A percentile compares a stretch with the other conserved stretches of the same genome.
Evolutionary conservation across 352 stramenopile genomes (phyloP).

Genomic region (Sclerospora graminicola): DNA sequence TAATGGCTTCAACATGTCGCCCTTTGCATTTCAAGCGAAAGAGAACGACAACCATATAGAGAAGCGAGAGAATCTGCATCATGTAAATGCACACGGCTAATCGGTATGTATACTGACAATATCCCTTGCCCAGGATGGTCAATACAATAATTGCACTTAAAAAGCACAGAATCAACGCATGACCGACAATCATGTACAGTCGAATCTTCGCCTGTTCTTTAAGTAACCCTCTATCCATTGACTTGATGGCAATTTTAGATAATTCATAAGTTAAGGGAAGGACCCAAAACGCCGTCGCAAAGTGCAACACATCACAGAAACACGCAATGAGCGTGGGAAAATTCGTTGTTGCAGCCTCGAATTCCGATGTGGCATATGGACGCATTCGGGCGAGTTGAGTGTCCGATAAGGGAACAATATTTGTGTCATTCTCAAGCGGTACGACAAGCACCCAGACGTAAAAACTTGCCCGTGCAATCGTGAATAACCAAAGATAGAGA

Average conservation of each 20-base stretch:
- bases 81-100: slow-evolving; percentile 10
- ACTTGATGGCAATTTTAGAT: slow-evolving; percentile 38
- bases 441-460: slow-evolving; percentile 33
- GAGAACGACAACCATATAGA: slow-evolving; percentile 25
- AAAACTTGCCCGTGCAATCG: slow-evolving; percentile 19
- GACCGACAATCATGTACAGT: slow-evolving; percentile 17
- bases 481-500: slow-evolving; percentile 36
- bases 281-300: slow-evolving; percentile 36
- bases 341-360: slow-evolving; percentile 15
- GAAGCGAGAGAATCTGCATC: slow-evolving; percentile 19
- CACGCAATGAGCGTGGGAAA: slow-evolving; percentile 27
- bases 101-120: slow-evolving; percentile 22
- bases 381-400: slow-evolving; percentile 39
- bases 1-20: slow-evolving; percentile 29
- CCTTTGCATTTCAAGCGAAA: slow-evolving; percentile 25
- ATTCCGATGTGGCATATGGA: slow-evolving; percentile 29
- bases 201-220: slow-evolving; percentile 36
- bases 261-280: slow-evolving; percentile 50
- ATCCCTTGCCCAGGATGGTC: slow-evolving; percentile 12
- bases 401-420: slow-evolving; percentile 6
- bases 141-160: slow-evolving; percentile 10
- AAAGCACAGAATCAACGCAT: slow-evolving; percentile 13
- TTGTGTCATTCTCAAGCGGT: too few species aligned
- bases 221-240: slow-evolving; percentile 44
- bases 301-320: slow-evolving; percentile 39